Evolutionary conservation across 2,329 filamentous ascomycete genomes (phyloP).

Genomic region (Cladosporium phlei): DNA sequence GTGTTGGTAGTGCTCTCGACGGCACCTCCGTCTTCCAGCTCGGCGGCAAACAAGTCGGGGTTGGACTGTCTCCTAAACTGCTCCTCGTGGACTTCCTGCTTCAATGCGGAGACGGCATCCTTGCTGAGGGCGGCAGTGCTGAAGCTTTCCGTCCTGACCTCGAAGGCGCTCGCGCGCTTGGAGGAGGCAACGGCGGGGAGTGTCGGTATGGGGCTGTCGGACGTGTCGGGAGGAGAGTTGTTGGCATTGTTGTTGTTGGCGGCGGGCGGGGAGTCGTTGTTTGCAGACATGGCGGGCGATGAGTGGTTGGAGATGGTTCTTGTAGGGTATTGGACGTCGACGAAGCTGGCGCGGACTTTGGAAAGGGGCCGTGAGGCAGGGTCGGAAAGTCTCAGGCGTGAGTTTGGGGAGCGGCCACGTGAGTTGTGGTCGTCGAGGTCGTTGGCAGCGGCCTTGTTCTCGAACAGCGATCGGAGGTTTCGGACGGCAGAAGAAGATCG

Average conservation of each 20-base stretch:
- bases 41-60: slow-evolving; percentile 33
- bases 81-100: slow-evolving; percentile 38
- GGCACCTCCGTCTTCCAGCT: slow-evolving; percentile 39
- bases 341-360: slow-evolving; percentile 45
- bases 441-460: slow-evolving; percentile 32
- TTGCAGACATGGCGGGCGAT: too few species aligned
- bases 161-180: slow-evolving; percentile 12
- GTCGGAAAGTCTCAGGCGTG: slow-evolving; percentile 10
- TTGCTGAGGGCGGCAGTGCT: slow-evolving; percentile 34
- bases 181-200: slow-evolving; percentile 5
- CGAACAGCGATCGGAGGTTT: slow-evolving; percentile 48
- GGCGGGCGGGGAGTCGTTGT: too few species aligned
- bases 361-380: slow-evolving; percentile 34
- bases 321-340: slow-evolving; percentile 9
- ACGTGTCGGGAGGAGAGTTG: too few species aligned
- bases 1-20: slow-evolving; percentile 35
- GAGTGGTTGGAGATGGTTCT: too few species aligned
- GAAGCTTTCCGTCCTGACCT: slow-evolving; percentile 35
- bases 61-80: slow-evolving; percentile 36
- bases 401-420: slow-evolving; percentile 40
- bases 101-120: slow-evolving; percentile 33
- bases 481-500: slow-evolving; percentile 40
- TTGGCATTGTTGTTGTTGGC: too few species aligned
- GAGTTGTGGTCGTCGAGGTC: slow-evolving; percentile 31
- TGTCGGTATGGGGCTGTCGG: background rate